Conservation (phyloP, 2,329 filamentous ascomycete species). For the Diaporthe eres region DNA sequence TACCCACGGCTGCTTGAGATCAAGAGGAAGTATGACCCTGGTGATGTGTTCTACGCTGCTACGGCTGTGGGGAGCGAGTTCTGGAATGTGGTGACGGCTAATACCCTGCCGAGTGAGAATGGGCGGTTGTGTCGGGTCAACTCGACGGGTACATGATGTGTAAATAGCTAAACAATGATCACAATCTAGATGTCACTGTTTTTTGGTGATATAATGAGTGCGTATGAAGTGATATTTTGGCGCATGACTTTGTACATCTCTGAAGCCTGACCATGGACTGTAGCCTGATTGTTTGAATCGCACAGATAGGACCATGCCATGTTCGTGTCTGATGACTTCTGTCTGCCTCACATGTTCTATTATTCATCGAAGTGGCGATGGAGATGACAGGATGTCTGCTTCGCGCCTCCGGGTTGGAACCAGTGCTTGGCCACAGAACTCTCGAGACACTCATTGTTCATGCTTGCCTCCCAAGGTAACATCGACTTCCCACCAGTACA, state of each 20-base stretch:
- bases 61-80: conserved; percentile 48
- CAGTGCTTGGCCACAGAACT: too few species aligned
- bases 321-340: accelerated
- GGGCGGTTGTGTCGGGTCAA: conserved; percentile 28
- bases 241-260: accelerated
- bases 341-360: too few species aligned
- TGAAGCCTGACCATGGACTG: accelerated
- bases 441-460: too few species aligned
- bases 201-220: too few species aligned
- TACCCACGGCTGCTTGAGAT: conserved; percentile 49
- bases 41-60: conserved; percentile 53
- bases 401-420: too few species aligned
- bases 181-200: background rate
- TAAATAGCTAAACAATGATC: background rate
- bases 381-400: too few species aligned
- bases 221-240: background rate
- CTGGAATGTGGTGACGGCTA: conserved; percentile 46
- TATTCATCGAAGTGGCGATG: too few species aligned
- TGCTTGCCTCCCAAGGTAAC: background rate
- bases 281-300: too few species aligned
- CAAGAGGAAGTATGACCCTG: conserved; percentile 57
- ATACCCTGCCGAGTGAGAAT: conserved; percentile 32
- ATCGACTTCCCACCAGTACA: background rate
- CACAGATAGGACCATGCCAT: too few species aligned
- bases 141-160: background rate